Conservation (phyloP, 257 asterid species). For the Nicotiana paniculata region DNA sequence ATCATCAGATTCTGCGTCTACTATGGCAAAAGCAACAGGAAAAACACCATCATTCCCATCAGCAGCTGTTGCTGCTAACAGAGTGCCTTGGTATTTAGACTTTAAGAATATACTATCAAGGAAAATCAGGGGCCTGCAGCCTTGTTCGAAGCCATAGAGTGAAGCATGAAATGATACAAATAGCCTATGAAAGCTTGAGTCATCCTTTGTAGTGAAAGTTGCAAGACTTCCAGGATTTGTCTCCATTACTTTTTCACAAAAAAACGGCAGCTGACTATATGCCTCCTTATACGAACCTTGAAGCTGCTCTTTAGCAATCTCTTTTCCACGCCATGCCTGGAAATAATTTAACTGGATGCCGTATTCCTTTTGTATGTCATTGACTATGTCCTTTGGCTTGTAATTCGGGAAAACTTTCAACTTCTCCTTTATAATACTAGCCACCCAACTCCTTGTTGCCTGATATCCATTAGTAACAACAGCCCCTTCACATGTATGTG, state of each 20-base stretch:
- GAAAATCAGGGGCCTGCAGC: conserved; percentile 91
- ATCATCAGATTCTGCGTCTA: conserved; percentile 77
- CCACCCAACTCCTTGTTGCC: conserved; percentile 98
- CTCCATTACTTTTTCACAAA: conserved; percentile 88
- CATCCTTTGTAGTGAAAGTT: conserved; percentile 84
- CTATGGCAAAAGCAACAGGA: conserved; percentile 94
- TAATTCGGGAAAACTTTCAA: conserved; percentile 73
- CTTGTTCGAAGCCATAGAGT: conserved; percentile 76
- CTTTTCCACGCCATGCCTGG: conserved; percentile 99
- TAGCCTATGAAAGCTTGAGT: conserved; percentile 92
- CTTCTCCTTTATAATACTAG: conserved; percentile 96
- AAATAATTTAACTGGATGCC: conserved; percentile 93
- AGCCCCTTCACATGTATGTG: conserved; percentile 92
- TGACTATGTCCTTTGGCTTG: conserved; percentile 95
- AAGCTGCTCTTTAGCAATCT: conserved; percentile 97
- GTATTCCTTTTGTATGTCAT: conserved; percentile 80
- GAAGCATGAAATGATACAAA: conserved; percentile 89
- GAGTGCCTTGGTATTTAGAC: conserved; percentile 89
- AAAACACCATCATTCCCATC: conserved; percentile 82
- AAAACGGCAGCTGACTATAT: conserved; percentile 73
- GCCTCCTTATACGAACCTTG: conserved; percentile 98
- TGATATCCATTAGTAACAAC: conserved; percentile 58
- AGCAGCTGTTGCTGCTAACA: conserved; percentile 90
- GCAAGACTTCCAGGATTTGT: conserved; percentile 96
- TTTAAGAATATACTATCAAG: conserved; percentile 75